Evolutionary conservation across 371 early-diverging fungal genomes (phyloP).

Genomic region (Mucor racemosus): DNA sequence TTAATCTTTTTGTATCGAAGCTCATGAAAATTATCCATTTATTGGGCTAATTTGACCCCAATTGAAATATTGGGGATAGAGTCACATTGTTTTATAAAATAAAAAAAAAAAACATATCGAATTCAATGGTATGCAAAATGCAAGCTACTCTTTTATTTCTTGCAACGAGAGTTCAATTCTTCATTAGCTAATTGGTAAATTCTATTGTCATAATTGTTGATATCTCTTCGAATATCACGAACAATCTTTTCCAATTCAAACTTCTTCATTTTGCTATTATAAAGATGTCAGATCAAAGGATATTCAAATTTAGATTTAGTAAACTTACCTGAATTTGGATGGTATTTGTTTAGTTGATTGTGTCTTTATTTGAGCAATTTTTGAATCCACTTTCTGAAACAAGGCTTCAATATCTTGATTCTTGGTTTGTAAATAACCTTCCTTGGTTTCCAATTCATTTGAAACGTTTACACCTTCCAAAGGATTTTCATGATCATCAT

Average conservation of each 20-base stretch:
- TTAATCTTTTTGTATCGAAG: not conserved
- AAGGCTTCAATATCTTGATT: not conserved
- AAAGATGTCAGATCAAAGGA: too few species aligned
- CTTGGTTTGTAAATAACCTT: not conserved
- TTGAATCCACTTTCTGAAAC: not conserved
- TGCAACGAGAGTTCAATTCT: not conserved
- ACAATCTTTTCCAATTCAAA: slow-evolving; percentile 1
- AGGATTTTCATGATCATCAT: not conserved
- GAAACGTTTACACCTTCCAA: not conserved
- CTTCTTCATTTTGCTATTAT: not conserved
- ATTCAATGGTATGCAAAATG: not conserved
- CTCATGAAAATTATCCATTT: slow-evolving; percentile 3
- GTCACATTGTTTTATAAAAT: not conserved
- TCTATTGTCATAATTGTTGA: not conserved
- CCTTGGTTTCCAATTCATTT: not conserved
- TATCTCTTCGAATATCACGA: not conserved
- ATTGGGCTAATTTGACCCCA: slow-evolving; percentile 2
- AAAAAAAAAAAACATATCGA: too few species aligned
- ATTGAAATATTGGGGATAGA: not conserved
- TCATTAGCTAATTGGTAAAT: not conserved
- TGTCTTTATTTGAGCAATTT: not conserved
- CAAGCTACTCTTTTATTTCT: not conserved
- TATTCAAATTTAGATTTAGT: too few species aligned
- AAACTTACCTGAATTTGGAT: not conserved
- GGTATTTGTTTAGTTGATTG: not conserved